Conservation (phyloP, 2,329 filamentous ascomycete species). For the Sporothrix variecibatus region DNA sequence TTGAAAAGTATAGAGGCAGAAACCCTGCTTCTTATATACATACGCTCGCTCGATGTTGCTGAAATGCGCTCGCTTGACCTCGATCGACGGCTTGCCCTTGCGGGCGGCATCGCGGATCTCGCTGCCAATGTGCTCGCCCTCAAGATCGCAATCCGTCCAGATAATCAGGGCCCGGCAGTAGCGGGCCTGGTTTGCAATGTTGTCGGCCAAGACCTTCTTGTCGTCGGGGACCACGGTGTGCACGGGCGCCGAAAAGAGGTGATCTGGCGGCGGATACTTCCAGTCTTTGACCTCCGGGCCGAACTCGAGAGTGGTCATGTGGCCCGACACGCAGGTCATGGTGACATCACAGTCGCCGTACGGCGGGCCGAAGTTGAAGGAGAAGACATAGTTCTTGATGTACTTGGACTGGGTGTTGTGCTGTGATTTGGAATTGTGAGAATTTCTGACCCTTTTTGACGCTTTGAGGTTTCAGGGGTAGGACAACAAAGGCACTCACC, state of each 20-base stretch:
- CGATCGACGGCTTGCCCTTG: slow-evolving; percentile 70
- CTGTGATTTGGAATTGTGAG: slow-evolving; percentile 51
- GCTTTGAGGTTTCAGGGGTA: background rate
- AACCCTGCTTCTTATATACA: slow-evolving; percentile 36
- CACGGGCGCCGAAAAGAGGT: slow-evolving; percentile 80
- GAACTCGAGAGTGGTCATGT: slow-evolving; percentile 82
- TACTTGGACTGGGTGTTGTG: slow-evolving; percentile 69
- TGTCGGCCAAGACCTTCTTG: slow-evolving; percentile 77
- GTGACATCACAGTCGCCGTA: slow-evolving; percentile 84
- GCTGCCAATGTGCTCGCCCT: slow-evolving; percentile 93
- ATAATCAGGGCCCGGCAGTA: slow-evolving; percentile 79
- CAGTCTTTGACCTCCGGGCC: slow-evolving; percentile 72
- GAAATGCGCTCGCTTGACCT: slow-evolving; percentile 84
- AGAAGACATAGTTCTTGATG: slow-evolving; percentile 93
- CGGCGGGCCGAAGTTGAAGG: slow-evolving; percentile 77
- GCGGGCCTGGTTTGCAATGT: slow-evolving; percentile 78
- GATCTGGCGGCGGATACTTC: slow-evolving; percentile 75
- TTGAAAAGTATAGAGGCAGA: background rate
- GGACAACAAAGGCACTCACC: slow-evolving; percentile 51
- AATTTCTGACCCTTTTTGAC: background rate
- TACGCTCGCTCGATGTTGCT: slow-evolving; percentile 93
- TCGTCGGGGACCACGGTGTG: slow-evolving; percentile 68
- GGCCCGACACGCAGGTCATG: slow-evolving; percentile 92
- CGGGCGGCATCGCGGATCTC: slow-evolving; percentile 83
- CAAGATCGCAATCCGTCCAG: slow-evolving; percentile 98